phyloP scores from a whole-genome alignment of 139 green algal genomes.

The Protoeuglena noctilucae region DNA sequence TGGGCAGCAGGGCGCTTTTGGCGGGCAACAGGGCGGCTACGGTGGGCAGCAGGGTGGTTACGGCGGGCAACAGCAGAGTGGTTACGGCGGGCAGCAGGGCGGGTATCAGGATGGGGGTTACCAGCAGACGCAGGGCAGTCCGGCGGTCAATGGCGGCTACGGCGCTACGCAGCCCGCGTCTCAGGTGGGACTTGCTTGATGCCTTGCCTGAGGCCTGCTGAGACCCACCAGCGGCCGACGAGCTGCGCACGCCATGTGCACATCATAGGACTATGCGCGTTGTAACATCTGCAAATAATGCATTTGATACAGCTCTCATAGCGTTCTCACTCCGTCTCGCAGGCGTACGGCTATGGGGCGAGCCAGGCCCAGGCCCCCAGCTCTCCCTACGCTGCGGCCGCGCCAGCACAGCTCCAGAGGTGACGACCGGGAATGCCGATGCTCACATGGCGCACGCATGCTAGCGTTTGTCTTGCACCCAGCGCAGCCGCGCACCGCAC shows the following conservation, averaged over 20 bases:
- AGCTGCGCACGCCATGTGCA: constrained; percentile 3
- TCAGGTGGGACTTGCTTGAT: not conserved
- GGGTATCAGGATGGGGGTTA: constrained; percentile 8
- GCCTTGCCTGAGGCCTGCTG: not conserved
- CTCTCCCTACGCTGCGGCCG: too few relatives aligned
- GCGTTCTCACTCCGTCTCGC: too few relatives aligned
- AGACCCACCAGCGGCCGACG: constrained; percentile 1
- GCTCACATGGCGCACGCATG: too few relatives aligned
- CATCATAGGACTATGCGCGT: too few relatives aligned
- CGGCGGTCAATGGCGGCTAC: not conserved
- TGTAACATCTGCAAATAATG: too few relatives aligned
- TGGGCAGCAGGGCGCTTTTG: not conserved
- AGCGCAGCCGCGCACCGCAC: too few relatives aligned
- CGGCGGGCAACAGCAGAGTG: constrained; percentile 6
- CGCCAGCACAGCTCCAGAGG: too few relatives aligned
- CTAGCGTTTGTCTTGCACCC: too few relatives aligned
- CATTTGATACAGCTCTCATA: too few relatives aligned
- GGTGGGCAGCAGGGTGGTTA: not conserved
- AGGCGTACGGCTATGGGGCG: too few relatives aligned
- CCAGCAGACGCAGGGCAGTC: not conserved
- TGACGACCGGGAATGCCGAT: too few relatives aligned
- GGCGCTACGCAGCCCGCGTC: not conserved
- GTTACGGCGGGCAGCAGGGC: not conserved
- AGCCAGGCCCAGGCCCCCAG: too few relatives aligned
- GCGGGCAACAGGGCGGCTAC: not conserved